Conservation (phyloP, 169 alveolate species). For the Eimeria acervulina region DNA sequence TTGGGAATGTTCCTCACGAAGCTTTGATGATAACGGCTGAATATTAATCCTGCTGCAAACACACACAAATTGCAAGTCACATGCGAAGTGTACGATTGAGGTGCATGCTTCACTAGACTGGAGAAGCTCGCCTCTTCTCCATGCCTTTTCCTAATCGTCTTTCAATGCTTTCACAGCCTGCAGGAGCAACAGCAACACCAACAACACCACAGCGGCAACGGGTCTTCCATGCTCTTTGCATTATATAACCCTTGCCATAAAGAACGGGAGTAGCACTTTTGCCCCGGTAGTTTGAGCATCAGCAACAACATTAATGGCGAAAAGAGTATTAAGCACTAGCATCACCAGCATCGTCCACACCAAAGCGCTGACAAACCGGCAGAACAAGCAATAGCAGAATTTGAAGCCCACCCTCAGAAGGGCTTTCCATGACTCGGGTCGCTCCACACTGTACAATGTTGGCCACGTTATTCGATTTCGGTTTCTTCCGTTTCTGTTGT, state of each 20-base stretch:
- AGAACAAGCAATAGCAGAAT: too few species aligned
- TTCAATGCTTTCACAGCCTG: neutral
- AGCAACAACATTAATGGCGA: neutral
- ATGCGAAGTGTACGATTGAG: neutral
- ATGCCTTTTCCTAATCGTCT: neutral
- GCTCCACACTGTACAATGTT: neutral
- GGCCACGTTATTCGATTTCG: neutral
- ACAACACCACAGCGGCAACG: neutral
- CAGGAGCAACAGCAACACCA: neutral
- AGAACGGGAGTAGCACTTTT: neutral
- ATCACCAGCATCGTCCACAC: neutral
- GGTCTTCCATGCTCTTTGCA: neutral
- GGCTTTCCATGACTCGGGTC: neutral
- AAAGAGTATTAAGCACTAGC: too few species aligned
- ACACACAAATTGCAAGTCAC: neutral
- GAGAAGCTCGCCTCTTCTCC: neutral
- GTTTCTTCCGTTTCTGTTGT: neutral
- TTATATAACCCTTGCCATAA: neutral
- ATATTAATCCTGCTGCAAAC: neutral
- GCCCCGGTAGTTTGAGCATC: neutral
- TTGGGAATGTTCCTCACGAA: neutral
- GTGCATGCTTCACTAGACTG: neutral
- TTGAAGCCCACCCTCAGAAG: neutral
- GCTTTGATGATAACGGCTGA: neutral
- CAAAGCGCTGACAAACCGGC: neutral